A percentile compares a stretch with the other conserved stretches of the same genome.
phyloP scores from a whole-genome alignment of 116 monocot species.

The Papilionanthe hybrid region DNA sequence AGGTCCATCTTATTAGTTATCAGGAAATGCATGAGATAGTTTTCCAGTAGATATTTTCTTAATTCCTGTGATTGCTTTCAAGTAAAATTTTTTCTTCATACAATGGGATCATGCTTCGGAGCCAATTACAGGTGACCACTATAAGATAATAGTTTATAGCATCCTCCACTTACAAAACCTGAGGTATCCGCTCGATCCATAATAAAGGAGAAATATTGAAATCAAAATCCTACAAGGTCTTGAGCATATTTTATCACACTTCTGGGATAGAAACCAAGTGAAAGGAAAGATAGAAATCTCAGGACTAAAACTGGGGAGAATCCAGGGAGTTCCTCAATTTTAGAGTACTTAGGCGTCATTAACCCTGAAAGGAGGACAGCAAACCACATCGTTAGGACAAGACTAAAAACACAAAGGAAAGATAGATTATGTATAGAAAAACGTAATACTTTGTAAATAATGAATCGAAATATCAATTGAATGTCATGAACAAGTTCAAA shows the following conservation, averaged over 20 bases:
- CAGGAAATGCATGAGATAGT: neutral
- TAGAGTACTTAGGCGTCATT: constrained; percentile 7
- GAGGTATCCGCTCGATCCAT: constrained; percentile 92
- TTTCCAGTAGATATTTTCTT: constrained; percentile 14
- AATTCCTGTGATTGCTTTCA: constrained; percentile 5
- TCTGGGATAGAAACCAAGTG: constrained; percentile 9
- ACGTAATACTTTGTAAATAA: too few species aligned
- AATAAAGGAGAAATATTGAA: neutral
- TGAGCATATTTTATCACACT: constrained; percentile 11
- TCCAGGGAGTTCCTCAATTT: constrained; percentile 6
- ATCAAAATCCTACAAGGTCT: constrained; percentile 8
- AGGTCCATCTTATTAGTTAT: constrained; percentile 55
- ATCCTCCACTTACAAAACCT: constrained; percentile 90
- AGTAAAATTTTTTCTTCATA: constrained; percentile 12
- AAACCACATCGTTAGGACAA: neutral
- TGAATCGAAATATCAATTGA: too few species aligned
- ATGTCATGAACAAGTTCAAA: too few species aligned
- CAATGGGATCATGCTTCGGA: neutral
- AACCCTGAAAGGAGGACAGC: constrained; percentile 9
- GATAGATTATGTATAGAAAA: too few species aligned
- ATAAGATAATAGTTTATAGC: constrained; percentile 25
- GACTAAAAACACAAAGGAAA: neutral
- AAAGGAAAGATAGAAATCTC: neutral
- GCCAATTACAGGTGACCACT: constrained; percentile 32
- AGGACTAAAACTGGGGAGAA: neutral